Percentiles rank a stretch among this genome's conserved stretches.
These are phyloP conservation scores for maize (Zea mays) DNA, from an alignment of 176 grass and related monocot genomes.

Conservation along the genomic window Zm-B73-REFERENCE-NAM-5.0 NC_050097.1:37970501-37971000, in stretches of 20 bases:
- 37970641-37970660: too few species aligned
- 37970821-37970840: neutral
- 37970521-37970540: slow-evolving; percentile 12
- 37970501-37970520: slow-evolving; percentile 4
- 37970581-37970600: neutral
- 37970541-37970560: slow-evolving; percentile 16
- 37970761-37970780: neutral
- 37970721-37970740: too few species aligned
- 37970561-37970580: neutral
- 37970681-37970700: too few species aligned
- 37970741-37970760: too few species aligned
- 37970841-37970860: slow-evolving; percentile 54
- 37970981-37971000: neutral
- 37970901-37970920: slow-evolving; percentile 44
- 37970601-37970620: neutral
- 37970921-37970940: slow-evolving; percentile 16
- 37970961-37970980: slow-evolving; percentile 4
- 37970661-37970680: too few species aligned
- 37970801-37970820: slow-evolving; percentile 12
- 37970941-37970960: slow-evolving; percentile 9
- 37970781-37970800: neutral
- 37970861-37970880: slow-evolving; percentile 98
- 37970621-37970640: neutral
- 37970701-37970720: too few species aligned
- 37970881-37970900: slow-evolving; percentile 99